These are phyloP conservation scores for Plantago coronopus DNA, from an alignment of 305 asterid species.

Conservation along the genomic window DNA sequence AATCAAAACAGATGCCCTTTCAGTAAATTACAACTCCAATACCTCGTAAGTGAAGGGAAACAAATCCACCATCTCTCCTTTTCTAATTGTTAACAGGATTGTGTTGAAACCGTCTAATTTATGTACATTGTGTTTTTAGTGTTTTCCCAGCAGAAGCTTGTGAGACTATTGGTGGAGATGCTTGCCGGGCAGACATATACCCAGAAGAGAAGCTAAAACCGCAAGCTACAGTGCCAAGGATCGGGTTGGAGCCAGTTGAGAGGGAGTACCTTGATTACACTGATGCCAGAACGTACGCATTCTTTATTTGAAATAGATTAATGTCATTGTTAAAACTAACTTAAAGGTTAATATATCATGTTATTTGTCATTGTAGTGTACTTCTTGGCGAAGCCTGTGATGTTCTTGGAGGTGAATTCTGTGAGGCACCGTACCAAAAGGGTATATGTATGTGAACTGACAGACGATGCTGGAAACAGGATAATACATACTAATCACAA, in stretches of 20 bases:
- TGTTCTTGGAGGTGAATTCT: conserved; percentile 46
- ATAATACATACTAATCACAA: no score
- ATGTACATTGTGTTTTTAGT: conserved; percentile 18
- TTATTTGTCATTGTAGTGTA: conserved; percentile 31
- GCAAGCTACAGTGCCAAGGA: conserved; percentile 20
- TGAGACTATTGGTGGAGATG: conserved; percentile 41
- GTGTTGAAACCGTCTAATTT: background rate
- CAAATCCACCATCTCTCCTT: background rate
- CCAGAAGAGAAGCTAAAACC: conserved; percentile 35
- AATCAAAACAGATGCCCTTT: conserved; percentile 23
- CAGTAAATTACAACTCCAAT: conserved; percentile 35
- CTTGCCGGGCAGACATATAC: conserved; percentile 29
- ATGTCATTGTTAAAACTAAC: background rate
- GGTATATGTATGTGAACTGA: conserved; percentile 17
- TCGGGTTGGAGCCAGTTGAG: conserved; percentile 26
- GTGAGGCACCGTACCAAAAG: conserved; percentile 23
- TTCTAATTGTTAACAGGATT: background rate
- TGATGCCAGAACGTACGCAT: conserved; percentile 32
- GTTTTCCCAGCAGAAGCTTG: conserved; percentile 56
- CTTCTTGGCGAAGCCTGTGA: conserved; percentile 47
- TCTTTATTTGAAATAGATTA: no score
- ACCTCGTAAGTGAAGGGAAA: conserved; percentile 27
- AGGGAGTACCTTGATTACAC: conserved; percentile 37
- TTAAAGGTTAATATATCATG: no score
- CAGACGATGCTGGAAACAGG: background rate